Percentiles rank a stretch among this genome's conserved stretches.
Evolutionary conservation across 164 flowering plant species (phyloP).

Genomic region (Tetrastigma voinierianum): DNA sequence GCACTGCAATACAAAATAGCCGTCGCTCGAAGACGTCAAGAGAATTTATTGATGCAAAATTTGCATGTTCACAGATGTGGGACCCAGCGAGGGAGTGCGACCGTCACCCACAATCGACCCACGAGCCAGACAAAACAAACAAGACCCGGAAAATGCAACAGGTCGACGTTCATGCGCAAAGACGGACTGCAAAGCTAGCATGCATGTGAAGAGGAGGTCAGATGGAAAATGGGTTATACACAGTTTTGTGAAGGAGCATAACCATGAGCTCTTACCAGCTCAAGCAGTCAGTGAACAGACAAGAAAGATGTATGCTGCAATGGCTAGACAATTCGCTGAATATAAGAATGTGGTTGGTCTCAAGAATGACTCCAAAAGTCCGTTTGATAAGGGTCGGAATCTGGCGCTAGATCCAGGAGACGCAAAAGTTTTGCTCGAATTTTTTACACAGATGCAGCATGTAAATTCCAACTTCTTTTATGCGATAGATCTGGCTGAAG

Average conservation of each 20-base stretch:
- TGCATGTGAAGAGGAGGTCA: slow-evolving; percentile 40
- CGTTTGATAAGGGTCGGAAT: slow-evolving; percentile 29
- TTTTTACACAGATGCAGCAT: slow-evolving; percentile 29
- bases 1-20: slow-evolving; percentile 37
- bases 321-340: slow-evolving; percentile 54
- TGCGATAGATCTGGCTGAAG: slow-evolving; percentile 37
- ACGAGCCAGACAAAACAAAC: slow-evolving; percentile 38
- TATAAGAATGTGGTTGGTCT: slow-evolving; percentile 40
- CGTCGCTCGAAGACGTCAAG: slow-evolving; percentile 45
- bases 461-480: slow-evolving; percentile 37
- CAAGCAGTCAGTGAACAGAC: slow-evolving; percentile 52
- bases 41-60: slow-evolving; percentile 47
- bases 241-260: slow-evolving; percentile 39
- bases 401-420: slow-evolving; percentile 32
- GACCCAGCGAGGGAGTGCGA: slow-evolving; percentile 43
- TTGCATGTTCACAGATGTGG: slow-evolving; percentile 44
- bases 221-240: slow-evolving; percentile 46
- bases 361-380: slow-evolving; percentile 32
- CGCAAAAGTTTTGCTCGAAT: slow-evolving; percentile 26
- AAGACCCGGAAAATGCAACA: slow-evolving; percentile 35
- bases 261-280: slow-evolving; percentile 47
- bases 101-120: slow-evolving; percentile 38
- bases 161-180: slow-evolving; percentile 41
- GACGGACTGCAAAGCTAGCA: slow-evolving; percentile 45
- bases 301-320: slow-evolving; percentile 48